A percentile compares a stretch with the other conserved stretches of the same genome.
Conservation (phyloP, 148 eudicot species). For the Dysphania ambrosioides region DNA sequence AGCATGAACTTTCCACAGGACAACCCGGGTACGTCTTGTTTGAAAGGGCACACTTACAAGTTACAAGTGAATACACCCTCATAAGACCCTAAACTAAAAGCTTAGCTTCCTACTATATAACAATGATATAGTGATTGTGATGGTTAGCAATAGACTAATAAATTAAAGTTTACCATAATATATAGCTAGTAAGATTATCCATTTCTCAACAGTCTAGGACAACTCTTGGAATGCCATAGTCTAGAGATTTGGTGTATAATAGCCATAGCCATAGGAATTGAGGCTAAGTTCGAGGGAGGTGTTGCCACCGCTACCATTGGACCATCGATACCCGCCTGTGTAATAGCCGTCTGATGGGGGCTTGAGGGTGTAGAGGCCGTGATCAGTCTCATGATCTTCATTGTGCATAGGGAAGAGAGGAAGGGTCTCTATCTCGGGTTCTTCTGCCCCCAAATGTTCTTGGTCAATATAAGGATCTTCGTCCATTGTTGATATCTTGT, state of each 20-base stretch:
- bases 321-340: slow-evolving; percentile 32
- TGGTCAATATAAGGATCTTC: slow-evolving; percentile 37
- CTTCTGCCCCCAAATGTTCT: slow-evolving; percentile 25
- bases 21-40: slow-evolving; percentile 19
- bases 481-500: slow-evolving; percentile 31
- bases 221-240: background rate
- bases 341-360: slow-evolving; percentile 29
- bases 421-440: slow-evolving; percentile 63
- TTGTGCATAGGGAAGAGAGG: slow-evolving; percentile 89
- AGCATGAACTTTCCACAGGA: background rate
- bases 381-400: slow-evolving; percentile 31
- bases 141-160: slow-evolving; percentile 12
- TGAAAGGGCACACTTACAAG: slow-evolving; percentile 19
- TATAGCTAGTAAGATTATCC: background rate
- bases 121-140: slow-evolving; percentile 19
- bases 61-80: slow-evolving; percentile 22
- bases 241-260: slow-evolving; percentile 30
- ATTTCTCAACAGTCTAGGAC: background rate
- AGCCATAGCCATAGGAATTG: slow-evolving; percentile 52
- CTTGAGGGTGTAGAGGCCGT: slow-evolving; percentile 26
- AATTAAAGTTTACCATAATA: slow-evolving; percentile 3
- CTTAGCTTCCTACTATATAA: background rate
- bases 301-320: slow-evolving; percentile 15
- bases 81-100: slow-evolving; percentile 4
- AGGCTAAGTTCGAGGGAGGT: slow-evolving; percentile 93